These are phyloP conservation scores for Colletotrichum sp. DNA, from an alignment of 2,329 filamentous ascomycete species.

Conservation along the genomic window DNA sequence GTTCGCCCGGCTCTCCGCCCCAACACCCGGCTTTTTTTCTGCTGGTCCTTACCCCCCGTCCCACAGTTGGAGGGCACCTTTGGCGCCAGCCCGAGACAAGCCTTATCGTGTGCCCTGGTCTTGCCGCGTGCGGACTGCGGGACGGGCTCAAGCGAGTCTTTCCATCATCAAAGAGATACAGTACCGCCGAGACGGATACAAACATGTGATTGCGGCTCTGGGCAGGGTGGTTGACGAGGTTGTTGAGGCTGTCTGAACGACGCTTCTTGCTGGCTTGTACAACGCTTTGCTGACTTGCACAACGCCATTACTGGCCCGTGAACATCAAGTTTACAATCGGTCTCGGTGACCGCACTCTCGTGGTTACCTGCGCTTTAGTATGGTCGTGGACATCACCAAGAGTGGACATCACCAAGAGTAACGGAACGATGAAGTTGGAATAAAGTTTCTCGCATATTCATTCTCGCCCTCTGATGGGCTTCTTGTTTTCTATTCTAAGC, in stretches of 20 bases:
- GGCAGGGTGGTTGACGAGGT: not conserved
- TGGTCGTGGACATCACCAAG: not conserved
- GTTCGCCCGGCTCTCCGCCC: conserved; percentile 18
- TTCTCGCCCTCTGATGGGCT: not conserved
- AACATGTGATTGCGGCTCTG: conserved; percentile 8
- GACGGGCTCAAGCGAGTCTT: not conserved
- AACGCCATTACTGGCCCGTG: not conserved
- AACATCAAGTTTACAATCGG: not conserved
- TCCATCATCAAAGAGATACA: not conserved
- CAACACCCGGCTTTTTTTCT: not conserved
- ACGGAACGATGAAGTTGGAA: not conserved
- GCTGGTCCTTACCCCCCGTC: not conserved
- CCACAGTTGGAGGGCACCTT: not conserved
- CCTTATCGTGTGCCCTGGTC: not conserved
- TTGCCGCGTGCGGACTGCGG: not conserved
- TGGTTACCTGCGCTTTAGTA: not conserved
- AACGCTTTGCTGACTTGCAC: not conserved
- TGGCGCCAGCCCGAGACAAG: not conserved
- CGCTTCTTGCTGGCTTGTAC: not conserved
- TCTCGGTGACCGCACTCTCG: not conserved
- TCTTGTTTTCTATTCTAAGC: conserved; percentile 1
- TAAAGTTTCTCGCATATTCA: not conserved
- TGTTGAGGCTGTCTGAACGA: not conserved
- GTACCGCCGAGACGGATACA: not conserved
- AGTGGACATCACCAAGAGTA: not conserved